phyloP scores from a whole-genome alignment of 345 rosid species.

The Adansonia digitata region DNA sequence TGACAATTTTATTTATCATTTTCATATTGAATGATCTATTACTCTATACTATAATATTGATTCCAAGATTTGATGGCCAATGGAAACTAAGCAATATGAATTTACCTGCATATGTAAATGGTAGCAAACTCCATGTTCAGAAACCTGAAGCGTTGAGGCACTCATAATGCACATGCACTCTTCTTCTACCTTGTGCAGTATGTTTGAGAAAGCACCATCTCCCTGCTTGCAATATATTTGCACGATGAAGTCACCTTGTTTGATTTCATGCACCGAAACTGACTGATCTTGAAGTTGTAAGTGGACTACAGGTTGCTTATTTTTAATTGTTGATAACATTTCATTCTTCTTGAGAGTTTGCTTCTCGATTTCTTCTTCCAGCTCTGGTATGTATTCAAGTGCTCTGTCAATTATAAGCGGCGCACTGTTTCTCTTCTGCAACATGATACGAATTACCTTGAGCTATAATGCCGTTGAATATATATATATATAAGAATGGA shows the following conservation, averaged over 20 bases:
- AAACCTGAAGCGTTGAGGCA: constrained; percentile 24
- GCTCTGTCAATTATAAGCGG: constrained; percentile 25
- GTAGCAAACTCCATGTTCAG: constrained; percentile 24
- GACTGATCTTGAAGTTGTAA: background rate
- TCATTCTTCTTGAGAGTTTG: constrained; percentile 22
- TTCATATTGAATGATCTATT: too few species aligned
- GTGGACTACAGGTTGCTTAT: background rate
- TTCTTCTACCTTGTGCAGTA: constrained; percentile 29
- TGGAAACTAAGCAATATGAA: background rate
- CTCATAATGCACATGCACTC: constrained; percentile 16
- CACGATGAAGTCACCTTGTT: constrained; percentile 24
- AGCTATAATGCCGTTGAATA: too few species aligned
- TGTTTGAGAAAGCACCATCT: constrained; percentile 10
- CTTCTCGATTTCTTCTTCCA: constrained; percentile 28
- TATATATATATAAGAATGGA: too few species aligned
- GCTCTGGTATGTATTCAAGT: constrained; percentile 33
- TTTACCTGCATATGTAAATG: constrained; percentile 22
- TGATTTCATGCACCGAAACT: constrained; percentile 27
- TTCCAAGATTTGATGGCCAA: background rate
- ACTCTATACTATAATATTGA: too few species aligned
- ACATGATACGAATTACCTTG: background rate
- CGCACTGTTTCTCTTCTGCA: constrained; percentile 30
- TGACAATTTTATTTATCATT: too few species aligned
- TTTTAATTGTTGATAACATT: constrained; percentile 9
- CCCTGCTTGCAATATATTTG: constrained; percentile 24